phyloP scores from a whole-genome alignment of 192 early-diverging fungal genomes.

The Rhizoclosmatium sp. region DNA sequence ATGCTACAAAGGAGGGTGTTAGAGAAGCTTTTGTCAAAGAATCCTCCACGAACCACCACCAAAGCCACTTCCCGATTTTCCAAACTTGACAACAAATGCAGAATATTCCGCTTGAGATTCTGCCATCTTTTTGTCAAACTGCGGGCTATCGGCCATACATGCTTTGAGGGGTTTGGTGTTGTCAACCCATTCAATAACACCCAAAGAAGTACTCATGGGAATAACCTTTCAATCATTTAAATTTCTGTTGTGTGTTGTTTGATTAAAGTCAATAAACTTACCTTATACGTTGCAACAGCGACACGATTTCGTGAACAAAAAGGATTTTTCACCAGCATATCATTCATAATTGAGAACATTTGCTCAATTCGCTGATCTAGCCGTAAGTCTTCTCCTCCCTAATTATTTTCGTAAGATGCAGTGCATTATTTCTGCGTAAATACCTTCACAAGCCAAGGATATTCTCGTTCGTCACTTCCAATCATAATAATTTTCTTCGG shows the following conservation, averaged over 20 bases:
- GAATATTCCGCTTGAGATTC: slow-evolving; percentile 54
- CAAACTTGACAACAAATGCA: slow-evolving; percentile 58
- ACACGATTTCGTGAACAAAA: slow-evolving; percentile 65
- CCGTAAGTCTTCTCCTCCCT: slow-evolving; percentile 85
- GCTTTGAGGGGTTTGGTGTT: slow-evolving; percentile 71
- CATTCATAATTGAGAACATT: slow-evolving; percentile 82
- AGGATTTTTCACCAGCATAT: slow-evolving; percentile 60
- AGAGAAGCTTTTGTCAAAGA: too few species aligned
- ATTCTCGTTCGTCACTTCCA: slow-evolving; percentile 77
- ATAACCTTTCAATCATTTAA: slow-evolving; percentile 42
- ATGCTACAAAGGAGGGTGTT: slow-evolving; percentile 45
- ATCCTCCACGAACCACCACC: too few species aligned
- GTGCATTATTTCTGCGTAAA: not conserved
- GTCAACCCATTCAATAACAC: slow-evolving; percentile 81
- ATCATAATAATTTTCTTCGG: slow-evolving; percentile 76
- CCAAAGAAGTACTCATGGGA: slow-evolving; percentile 63
- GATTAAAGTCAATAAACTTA: slow-evolving; percentile 32
- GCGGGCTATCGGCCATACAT: slow-evolving; percentile 64
- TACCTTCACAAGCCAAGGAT: slow-evolving; percentile 81
- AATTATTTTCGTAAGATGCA: not conserved
- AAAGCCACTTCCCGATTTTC: not conserved
- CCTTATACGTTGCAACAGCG: slow-evolving; percentile 75
- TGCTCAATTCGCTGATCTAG: slow-evolving; percentile 83
- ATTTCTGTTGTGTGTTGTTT: not conserved
- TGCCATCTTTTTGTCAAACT: slow-evolving; percentile 49